Conservation (phyloP, 257 asterid genomes). For the Solanum rostratum region DNA sequence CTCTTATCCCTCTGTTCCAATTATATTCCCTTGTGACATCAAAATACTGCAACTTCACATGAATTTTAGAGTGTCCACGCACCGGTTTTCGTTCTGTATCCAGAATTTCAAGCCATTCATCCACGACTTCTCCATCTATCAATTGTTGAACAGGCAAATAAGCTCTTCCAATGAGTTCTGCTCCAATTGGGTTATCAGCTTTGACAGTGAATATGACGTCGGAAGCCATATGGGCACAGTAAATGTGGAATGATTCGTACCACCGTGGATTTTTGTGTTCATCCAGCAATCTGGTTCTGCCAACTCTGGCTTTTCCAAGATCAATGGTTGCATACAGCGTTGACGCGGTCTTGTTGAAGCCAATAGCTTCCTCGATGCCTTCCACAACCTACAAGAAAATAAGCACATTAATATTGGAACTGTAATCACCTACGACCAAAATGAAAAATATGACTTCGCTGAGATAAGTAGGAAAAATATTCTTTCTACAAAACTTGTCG, state of each 20-base stretch:
- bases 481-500: too few relatives aligned
- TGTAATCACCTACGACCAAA: too few relatives aligned
- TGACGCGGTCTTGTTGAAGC: conserved; percentile 25
- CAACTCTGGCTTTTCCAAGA: conserved; percentile 45
- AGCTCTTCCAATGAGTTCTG: conserved; percentile 31
- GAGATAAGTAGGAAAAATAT: too few relatives aligned
- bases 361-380: conserved; percentile 42
- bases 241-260: conserved; percentile 30
- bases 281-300: conserved; percentile 25
- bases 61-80: conserved; percentile 21
- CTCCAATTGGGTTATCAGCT: conserved; percentile 20
- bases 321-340: conserved; percentile 55
- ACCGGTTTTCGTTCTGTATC: conserved; percentile 11
- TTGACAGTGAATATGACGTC: conserved; percentile 25
- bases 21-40: conserved; percentile 11
- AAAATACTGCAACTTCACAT: conserved; percentile 20
- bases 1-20: conserved; percentile 18
- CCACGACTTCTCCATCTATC: conserved; percentile 10
- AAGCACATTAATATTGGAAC: not conserved
- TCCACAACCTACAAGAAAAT: conserved; percentile 20
- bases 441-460: too few relatives aligned
- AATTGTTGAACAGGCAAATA: conserved; percentile 18
- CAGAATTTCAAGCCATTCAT: conserved; percentile 25
- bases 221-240: conserved; percentile 27
- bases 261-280: conserved; percentile 20